phyloP scores from a whole-genome alignment of 306 rosid genomes.

The Oemleria cerasiformis region DNA sequence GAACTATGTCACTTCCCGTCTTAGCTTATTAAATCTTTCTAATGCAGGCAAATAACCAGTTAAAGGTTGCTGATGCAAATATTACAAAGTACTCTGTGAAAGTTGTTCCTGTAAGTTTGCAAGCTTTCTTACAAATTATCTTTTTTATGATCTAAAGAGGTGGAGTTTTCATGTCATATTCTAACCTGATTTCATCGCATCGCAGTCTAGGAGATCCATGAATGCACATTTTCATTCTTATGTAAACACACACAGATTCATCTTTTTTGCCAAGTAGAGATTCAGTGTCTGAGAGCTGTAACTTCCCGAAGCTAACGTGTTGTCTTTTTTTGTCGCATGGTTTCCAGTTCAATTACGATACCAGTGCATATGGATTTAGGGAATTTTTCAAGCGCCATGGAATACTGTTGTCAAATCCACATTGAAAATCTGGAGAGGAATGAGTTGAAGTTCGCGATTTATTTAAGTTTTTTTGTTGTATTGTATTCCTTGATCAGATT shows the following conservation, averaged over 20 bases:
- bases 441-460: constrained; percentile 3
- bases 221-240: neutral
- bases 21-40: neutral
- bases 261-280: neutral
- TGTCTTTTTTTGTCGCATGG: constrained; percentile 12
- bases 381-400: constrained; percentile 85
- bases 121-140: neutral
- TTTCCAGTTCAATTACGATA: constrained; percentile 69
- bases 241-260: neutral
- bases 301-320: neutral
- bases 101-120: constrained; percentile 79
- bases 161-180: neutral
- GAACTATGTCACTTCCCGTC: neutral
- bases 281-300: neutral
- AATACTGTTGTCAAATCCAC: constrained; percentile 40
- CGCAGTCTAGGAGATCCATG: neutral
- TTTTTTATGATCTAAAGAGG: neutral
- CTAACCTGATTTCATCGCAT: neutral
- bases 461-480: neutral
- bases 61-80: constrained; percentile 69
- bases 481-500: neutral
- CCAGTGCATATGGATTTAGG: constrained; percentile 84
- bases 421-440: constrained; percentile 25
- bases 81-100: constrained; percentile 76
- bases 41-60: constrained; percentile 59